phyloP scores from a whole-genome alignment of 305 asterid species.

The Fraxinus albicans region DNA sequence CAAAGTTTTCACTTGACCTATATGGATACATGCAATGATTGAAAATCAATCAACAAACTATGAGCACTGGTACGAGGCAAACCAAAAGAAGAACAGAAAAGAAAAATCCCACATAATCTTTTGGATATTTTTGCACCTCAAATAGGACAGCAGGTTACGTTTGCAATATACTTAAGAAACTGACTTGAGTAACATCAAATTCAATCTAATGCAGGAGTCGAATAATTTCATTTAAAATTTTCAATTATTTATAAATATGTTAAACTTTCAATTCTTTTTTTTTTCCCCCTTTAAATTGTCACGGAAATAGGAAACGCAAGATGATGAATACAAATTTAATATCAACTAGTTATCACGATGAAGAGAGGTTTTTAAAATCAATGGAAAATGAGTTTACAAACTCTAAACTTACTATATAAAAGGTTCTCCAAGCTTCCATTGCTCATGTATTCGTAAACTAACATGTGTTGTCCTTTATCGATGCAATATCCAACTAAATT shows the following conservation, averaged over 20 bases:
- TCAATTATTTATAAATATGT: neutral
- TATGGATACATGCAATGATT: neutral
- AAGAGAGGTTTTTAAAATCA: neutral
- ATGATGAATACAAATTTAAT: neutral
- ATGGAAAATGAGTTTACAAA: neutral
- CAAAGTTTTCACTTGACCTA: neutral
- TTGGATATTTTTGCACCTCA: neutral
- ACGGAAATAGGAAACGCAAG: neutral
- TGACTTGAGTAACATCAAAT: neutral
- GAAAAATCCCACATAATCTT: neutral
- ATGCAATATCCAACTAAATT: slow-evolving; percentile 95
- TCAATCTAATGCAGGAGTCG: neutral
- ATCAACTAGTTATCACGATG: neutral
- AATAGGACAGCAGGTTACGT: neutral
- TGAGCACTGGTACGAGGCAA: neutral
- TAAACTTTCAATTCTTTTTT: neutral
- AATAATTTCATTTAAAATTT: neutral
- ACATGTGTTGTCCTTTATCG: slow-evolving; percentile 87
- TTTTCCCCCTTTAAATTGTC: neutral
- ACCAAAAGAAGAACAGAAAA: neutral
- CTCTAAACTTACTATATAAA: slow-evolving; percentile 61
- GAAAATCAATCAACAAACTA: neutral
- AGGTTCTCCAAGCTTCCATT: slow-evolving; percentile 94
- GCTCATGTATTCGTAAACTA: slow-evolving; percentile 92
- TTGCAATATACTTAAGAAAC: neutral